Conservation (phyloP, 2,329 filamentous ascomycete genomes). For the Cercospora zeina region DNA sequence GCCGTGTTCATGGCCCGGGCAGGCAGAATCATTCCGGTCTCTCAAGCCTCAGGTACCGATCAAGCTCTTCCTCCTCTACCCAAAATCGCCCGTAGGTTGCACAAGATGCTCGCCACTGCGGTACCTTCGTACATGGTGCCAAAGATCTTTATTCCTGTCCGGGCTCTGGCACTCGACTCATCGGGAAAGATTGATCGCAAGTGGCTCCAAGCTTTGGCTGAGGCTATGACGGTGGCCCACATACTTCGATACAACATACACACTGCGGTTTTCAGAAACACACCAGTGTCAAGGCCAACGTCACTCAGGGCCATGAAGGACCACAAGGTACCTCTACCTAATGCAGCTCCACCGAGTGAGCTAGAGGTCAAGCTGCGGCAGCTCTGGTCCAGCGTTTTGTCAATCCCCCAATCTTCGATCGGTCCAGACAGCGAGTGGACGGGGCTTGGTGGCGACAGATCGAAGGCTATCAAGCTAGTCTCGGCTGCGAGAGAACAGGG, state of each 20-base stretch:
- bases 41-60: neutral
- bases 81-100: neutral
- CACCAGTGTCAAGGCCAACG: neutral
- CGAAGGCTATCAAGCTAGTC: neutral
- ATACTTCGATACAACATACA: neutral
- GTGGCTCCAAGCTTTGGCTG: neutral
- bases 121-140: neutral
- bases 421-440: neutral
- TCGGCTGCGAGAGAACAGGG: neutral
- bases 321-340: neutral
- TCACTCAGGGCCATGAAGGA: neutral
- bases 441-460: neutral
- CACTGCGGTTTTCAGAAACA: neutral
- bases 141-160: neutral
- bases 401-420: neutral
- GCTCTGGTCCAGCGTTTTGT: neutral
- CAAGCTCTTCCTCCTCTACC: neutral
- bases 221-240: neutral
- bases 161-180: neutral
- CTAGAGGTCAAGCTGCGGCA: neutral
- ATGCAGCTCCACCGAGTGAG: neutral
- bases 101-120: neutral
- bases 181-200: neutral
- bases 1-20: neutral
- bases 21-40: neutral